Evolutionary conservation across 805 yeast genomes (phyloP).

Genomic region (Sugiyamaella floridensis): DNA sequence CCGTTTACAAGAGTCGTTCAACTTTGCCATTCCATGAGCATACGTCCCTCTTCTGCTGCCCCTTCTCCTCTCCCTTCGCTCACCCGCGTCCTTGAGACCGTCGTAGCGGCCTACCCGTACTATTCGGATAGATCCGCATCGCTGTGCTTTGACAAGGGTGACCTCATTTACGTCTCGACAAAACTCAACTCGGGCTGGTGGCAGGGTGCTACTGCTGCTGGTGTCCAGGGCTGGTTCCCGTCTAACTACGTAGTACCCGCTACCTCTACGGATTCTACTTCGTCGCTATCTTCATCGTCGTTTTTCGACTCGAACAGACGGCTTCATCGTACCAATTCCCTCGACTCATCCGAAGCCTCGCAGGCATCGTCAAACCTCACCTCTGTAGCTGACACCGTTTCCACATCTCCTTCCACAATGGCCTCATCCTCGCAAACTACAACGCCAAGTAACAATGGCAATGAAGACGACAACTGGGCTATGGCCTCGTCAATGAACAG

Average conservation of each 20-base stretch:
- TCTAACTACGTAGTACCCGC: slow-evolving; percentile 47
- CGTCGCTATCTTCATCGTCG: background rate
- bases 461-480: slow-evolving; percentile 7
- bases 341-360: slow-evolving; percentile 1
- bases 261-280: background rate
- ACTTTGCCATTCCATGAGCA: background rate
- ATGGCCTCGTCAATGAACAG: slow-evolving; percentile 1
- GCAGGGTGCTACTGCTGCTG: slow-evolving; percentile 59
- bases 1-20: no score
- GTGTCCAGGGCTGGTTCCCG: slow-evolving; percentile 83
- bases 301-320: background rate
- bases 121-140: slow-evolving; percentile 44
- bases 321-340: background rate
- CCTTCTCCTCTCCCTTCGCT: background rate
- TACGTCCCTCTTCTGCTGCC: background rate
- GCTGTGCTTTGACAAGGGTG: slow-evolving; percentile 54
- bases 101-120: slow-evolving; percentile 51
- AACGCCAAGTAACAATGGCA: slow-evolving; percentile 4
- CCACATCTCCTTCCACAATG: background rate
- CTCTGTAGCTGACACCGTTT: background rate
- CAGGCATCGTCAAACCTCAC: slow-evolving; percentile 2
- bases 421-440: background rate
- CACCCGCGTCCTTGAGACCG: slow-evolving; percentile 39
- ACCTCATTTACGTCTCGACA: slow-evolving; percentile 59
- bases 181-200: slow-evolving; percentile 73